Evolutionary conservation across 169 alveolate species (phyloP).

Genomic region (Miamiensis avidus): DNA sequence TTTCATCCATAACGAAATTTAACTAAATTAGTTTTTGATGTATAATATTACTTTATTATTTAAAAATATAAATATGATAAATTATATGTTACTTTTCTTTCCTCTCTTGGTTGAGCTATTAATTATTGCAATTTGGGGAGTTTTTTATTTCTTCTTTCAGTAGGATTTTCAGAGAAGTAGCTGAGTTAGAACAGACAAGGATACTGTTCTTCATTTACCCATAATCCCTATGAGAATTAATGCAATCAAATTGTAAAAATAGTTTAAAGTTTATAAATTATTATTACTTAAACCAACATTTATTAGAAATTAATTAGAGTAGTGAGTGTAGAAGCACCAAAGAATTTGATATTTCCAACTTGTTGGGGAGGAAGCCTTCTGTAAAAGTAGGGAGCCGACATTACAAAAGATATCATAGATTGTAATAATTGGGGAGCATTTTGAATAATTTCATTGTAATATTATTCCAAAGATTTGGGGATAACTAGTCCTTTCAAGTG

Average conservation of each 20-base stretch:
- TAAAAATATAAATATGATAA: neutral
- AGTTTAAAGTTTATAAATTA: no score
- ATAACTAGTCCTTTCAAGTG: neutral
- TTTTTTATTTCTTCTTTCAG: neutral
- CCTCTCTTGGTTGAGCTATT: neutral
- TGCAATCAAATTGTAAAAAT: neutral
- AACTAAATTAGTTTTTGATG: neutral
- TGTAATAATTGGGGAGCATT: neutral
- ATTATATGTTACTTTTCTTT: neutral
- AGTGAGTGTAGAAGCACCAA: neutral
- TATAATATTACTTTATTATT: no score
- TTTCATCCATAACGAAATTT: neutral
- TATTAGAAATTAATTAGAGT: no score
- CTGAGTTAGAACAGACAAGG: neutral
- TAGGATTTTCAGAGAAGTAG: neutral
- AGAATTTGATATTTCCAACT: neutral
- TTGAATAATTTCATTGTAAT: no score
- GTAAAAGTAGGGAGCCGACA: neutral
- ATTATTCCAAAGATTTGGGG: neutral
- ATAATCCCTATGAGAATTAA: no score
- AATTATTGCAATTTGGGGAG: neutral
- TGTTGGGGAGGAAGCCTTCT: neutral
- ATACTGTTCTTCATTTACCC: neutral
- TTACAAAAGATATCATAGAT: neutral
- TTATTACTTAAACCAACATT: neutral